Evolutionary conservation across 1,284 basidiomycete genomes (phyloP), one percentile per base, ranked within the genome.

Genomic region (Calocybe gambosa): DNA sequence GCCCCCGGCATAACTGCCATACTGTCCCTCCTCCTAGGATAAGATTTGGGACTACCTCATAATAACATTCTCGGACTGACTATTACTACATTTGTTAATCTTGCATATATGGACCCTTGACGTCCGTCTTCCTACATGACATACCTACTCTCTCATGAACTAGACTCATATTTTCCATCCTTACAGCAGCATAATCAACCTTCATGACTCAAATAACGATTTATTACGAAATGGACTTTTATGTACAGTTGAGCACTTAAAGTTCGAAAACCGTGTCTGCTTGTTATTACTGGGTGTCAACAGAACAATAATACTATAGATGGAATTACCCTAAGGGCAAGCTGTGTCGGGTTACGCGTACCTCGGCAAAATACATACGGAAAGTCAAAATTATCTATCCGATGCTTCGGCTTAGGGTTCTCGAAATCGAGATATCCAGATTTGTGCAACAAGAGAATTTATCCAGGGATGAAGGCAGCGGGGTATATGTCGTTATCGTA

Each of bases 401-500:
- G 10, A 9, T 29, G 28, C 28, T 13, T 29, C 9, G 28, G 28
- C 28, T 9, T 10, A 9, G 9, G 10, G 28, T 10, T 15, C 3
- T 16, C 31, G 13, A 16, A 12, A 16, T 34, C 13, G 4, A 29
- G 28, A 34, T 16, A 34, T 34, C 31, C 5, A 15, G 8, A 34
- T 34, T 16, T 34, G 2, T 34, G 15, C 15, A 16, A 15, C 10
- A 15, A n/a, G 8, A 34, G 13, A n/a, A n/a, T 7, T 10, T 2
- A 10, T 25, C 15, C 4, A 9, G 8, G 15, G 3, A 25, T 29
- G 31, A n/a, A 42, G 46, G 42, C 41, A 44, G 38, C 19, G 41
- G 28, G 39, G 41, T 47, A 28, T 42, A 41, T 26, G 31, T 43
- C 46, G 42, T 44, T n/a, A 39, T 31, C 38, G 12, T 34, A 13